Evolutionary conservation across 225 moss, liverwort and hornwort genomes (phyloP).

Genomic region (Neckera pumila): DNA sequence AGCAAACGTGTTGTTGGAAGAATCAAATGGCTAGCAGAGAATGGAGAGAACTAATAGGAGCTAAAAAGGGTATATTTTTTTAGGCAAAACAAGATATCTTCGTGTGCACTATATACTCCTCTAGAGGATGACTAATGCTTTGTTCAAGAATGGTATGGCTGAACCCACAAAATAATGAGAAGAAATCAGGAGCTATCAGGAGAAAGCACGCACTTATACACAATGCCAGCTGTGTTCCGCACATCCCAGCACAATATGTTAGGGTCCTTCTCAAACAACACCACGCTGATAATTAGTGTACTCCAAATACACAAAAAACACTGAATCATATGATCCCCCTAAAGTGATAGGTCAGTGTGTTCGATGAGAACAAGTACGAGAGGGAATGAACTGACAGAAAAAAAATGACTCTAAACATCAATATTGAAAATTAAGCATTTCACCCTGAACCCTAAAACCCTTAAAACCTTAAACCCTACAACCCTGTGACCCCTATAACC

Average conservation of each 20-base stretch:
- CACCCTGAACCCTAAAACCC: neutral
- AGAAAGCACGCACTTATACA: conserved; percentile 59
- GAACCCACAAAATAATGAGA: neutral
- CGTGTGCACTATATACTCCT: neutral
- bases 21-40: neutral
- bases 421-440: neutral
- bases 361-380: neutral
- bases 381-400: neutral
- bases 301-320: neutral
- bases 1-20: neutral
- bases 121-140: neutral
- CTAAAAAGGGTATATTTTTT: no score
- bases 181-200: neutral
- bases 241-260: conserved; percentile 99
- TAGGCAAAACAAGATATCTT: neutral
- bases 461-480: neutral
- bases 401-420: neutral
- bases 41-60: neutral
- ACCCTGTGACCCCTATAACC: neutral
- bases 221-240: conserved; percentile 69
- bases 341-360: neutral
- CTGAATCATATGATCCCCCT: neutral
- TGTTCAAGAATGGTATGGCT: neutral
- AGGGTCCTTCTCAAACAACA: conserved; percentile 79
- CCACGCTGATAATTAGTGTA: neutral